Percentiles rank a stretch among this genome's conserved stretches.
These are phyloP conservation scores for Microascus cirrosus DNA, from an alignment of 2,329 filamentous ascomycete genomes.

Conservation along the genomic window DNA sequence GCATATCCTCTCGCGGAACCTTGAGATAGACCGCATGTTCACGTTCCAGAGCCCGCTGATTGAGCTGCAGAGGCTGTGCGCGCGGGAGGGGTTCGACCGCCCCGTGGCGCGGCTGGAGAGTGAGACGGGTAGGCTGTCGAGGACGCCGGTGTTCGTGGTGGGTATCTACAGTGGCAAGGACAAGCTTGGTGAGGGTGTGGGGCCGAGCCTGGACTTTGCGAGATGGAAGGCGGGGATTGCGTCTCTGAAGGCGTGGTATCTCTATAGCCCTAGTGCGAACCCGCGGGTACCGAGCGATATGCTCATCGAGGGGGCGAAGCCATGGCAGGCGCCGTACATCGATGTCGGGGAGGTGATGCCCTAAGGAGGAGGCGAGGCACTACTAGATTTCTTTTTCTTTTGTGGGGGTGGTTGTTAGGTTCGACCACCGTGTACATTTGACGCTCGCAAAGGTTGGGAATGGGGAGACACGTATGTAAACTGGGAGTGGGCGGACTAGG, in stretches of 20 bases:
- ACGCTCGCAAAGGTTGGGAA: background rate
- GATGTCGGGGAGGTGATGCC: slow-evolving; percentile 59
- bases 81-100: slow-evolving; percentile 76
- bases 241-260: slow-evolving; percentile 87
- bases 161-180: slow-evolving; percentile 87
- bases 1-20: slow-evolving; percentile 71
- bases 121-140: slow-evolving; percentile 78
- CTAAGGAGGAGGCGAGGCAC: background rate
- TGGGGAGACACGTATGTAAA: background rate
- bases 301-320: slow-evolving; percentile 46
- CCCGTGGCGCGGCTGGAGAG: slow-evolving; percentile 80
- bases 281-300: slow-evolving; percentile 60
- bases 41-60: slow-evolving; percentile 73
- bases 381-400: background rate
- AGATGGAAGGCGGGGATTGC: slow-evolving; percentile 71
- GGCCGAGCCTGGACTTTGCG: slow-evolving; percentile 65
- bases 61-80: slow-evolving; percentile 75
- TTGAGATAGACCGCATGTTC: slow-evolving; percentile 71
- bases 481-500: background rate
- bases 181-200: slow-evolving; percentile 85
- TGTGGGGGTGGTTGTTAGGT: background rate
- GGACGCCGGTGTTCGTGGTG: slow-evolving; percentile 84
- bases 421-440: background rate
- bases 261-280: slow-evolving; percentile 69
- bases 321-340: slow-evolving; percentile 58